Base-by-base conservation (phyloP, 2,329 filamentous ascomycete genomes). In the Apiospora aurea region DNA sequence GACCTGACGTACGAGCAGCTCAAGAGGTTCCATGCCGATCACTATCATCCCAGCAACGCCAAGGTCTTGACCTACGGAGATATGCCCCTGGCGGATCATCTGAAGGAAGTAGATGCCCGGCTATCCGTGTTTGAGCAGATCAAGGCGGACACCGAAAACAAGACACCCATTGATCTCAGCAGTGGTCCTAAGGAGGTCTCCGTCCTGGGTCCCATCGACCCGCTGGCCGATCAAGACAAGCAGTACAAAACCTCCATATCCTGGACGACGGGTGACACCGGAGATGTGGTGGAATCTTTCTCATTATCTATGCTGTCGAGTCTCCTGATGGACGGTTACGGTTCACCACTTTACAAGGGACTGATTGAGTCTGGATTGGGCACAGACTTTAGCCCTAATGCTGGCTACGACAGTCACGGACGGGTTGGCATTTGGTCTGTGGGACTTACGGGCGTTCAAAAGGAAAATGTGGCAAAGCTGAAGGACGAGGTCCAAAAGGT, bases 41-140 rank as follows among this genome's bases (percentile, higher is more conserved):
- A 99, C 83, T 99, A 99, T 81, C 96, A 99, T 81, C 96, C 96
- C 0, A 98, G 95, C 83, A 99, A 99, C 82, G 93, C 96, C 66
- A 98, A 98, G 83, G 87, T 99, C 61, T 91, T 98, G 78, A 98
- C 96, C 0, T 99, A 99, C 77, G 96, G 96, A 69, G 92, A 98
- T 79, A 95, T 98, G 90, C 93, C 95, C 1, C 84, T 99, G 73
- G 87, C 87, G 2, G 92, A 94, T 70, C 96, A 99, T 80, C 82
- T 98, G 69, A 87, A 90, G 79, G 93, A 96, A 78, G 88, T 98
- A 41, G 89, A 96, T 78, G 87, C 90, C 13, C 92, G 93, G 69
- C 85, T 99, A 72, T 88, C 89, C 75, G 85, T 87, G 0, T 98
- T 98, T 78, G 88, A 92, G 47, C 91, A 87, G 78, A 93, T 93